Evolutionary conservation across 192 early-diverging fungal genomes (phyloP).

Genomic region (Backusella australiensis): DNA sequence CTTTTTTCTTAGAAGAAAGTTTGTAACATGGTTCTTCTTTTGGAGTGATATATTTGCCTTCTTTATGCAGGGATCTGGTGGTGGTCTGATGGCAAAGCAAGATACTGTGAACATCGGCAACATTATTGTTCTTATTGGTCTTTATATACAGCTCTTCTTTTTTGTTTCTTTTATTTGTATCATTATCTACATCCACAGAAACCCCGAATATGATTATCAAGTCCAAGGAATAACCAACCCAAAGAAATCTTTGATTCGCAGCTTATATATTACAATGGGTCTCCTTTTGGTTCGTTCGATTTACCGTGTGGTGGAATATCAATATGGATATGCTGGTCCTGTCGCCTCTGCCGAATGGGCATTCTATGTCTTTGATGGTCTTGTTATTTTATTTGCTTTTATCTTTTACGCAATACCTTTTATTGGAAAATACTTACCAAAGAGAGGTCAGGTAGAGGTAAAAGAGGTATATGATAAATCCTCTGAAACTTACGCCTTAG

Average conservation of each 20-base stretch:
- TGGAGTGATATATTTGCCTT: slow-evolving; percentile 3
- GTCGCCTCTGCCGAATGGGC: slow-evolving; percentile 2
- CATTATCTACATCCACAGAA: neutral
- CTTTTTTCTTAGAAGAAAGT: neutral
- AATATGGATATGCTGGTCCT: neutral
- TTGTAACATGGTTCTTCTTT: slow-evolving; percentile 12
- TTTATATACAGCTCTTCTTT: neutral
- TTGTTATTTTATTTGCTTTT: neutral
- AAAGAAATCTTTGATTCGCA: neutral
- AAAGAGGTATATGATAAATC: neutral
- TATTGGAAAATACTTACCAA: slow-evolving; percentile 2
- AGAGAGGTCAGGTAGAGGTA: neutral
- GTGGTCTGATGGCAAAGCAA: neutral
- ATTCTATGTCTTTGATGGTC: slow-evolving; percentile 9
- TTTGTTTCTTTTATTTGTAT: neutral
- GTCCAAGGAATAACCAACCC: neutral
- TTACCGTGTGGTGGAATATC: slow-evolving; percentile 1
- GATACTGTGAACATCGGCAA: neutral
- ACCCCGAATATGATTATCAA: neutral
- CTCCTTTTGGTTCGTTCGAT: neutral
- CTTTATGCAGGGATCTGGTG: neutral
- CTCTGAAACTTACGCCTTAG: neutral
- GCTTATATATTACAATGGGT: neutral
- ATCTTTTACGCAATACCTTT: neutral
- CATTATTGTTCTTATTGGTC: neutral